Evolutionary conservation across 345 rosid species (phyloP), one percentile per base, ranked within the genome.

Genomic region (Eutrema yunnanense): DNA sequence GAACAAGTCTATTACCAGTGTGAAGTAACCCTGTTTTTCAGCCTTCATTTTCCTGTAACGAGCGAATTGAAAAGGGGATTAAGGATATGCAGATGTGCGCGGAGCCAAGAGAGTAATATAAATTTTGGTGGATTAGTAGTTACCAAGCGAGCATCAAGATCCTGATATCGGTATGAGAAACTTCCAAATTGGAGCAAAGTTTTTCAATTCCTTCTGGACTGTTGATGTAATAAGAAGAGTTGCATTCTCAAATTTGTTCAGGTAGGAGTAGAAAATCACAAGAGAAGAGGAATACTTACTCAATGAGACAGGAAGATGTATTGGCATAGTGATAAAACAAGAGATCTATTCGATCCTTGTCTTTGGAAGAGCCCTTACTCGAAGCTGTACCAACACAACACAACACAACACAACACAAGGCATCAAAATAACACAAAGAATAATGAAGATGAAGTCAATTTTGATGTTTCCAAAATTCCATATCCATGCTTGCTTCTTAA

Each of bases 131-230:
- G 14, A 32, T 32, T 41, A 33, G 87, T 41, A 33, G 87, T 83
- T 82, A 95, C 96, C 99, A 95, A 72, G 99, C 99, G 59, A 95
- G 88, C 96, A 95, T 90, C 86, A 95, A 84, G 83, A 95, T 86
- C 73, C 93, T 86, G 69, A 92, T 86, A 81, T 95, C 97, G 38
- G 96, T 89, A 77, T 89, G 93, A 77, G 83, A 85, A 40, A 92
- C 96, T 76, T 95, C 86, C 84, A 92, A 66, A 73, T 86, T 87
- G 14, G 90, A 85, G 80, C 99, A 95, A 29, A 95, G 85, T 79
- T 75, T 50, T 78, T 92, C 99, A 49, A 95, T 95, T 72, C 96
- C 96, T 83, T 92, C 99, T 32, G 99, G 99, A 68, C 99, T 95
- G 96, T 79, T 51, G 69, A 80, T 60, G 22, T 13, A 32, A 38